phyloP scores from a whole-genome alignment of 2,329 filamentous ascomycete genomes.

The Drechslera avenae region DNA sequence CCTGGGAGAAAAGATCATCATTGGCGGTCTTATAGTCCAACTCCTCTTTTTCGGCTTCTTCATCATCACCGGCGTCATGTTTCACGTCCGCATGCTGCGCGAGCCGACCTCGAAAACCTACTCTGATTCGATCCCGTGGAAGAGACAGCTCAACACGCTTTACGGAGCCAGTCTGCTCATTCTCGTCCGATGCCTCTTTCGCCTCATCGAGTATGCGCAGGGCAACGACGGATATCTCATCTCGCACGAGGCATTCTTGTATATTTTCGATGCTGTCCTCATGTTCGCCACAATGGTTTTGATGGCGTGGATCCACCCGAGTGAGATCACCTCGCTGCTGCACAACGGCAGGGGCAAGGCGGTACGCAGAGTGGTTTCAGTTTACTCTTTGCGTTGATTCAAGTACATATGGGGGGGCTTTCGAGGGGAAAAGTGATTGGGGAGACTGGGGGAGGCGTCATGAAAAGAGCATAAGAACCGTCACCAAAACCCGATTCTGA shows the following conservation, averaged over 20 bases:
- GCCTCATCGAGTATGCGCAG: conserved; percentile 56
- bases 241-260: conserved; percentile 51
- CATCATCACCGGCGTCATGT: conserved; percentile 33
- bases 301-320: conserved; percentile 2
- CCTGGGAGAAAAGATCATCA: conserved; percentile 51
- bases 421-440: too few relatives aligned
- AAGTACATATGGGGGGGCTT: not conserved
- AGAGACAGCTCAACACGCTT: conserved; percentile 49
- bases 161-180: conserved; percentile 55
- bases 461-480: too few relatives aligned
- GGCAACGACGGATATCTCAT: conserved; percentile 54
- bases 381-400: conserved; percentile 2
- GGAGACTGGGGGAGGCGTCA: too few relatives aligned
- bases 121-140: conserved; percentile 24
- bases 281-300: conserved; percentile 51
- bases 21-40: conserved; percentile 55
- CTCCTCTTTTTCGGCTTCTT: conserved; percentile 57
- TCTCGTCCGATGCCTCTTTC: conserved; percentile 55
- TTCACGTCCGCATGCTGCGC: conserved; percentile 11
- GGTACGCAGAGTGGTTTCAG: conserved; percentile 4
- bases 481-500: too few relatives aligned
- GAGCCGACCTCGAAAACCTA: not conserved
- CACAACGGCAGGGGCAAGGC: not conserved
- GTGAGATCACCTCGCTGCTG: conserved; percentile 1
- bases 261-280: conserved; percentile 54